phyloP scores from a whole-genome alignment of 1,284 basidiomycete species.

The Rhodotorula sp. region DNA sequence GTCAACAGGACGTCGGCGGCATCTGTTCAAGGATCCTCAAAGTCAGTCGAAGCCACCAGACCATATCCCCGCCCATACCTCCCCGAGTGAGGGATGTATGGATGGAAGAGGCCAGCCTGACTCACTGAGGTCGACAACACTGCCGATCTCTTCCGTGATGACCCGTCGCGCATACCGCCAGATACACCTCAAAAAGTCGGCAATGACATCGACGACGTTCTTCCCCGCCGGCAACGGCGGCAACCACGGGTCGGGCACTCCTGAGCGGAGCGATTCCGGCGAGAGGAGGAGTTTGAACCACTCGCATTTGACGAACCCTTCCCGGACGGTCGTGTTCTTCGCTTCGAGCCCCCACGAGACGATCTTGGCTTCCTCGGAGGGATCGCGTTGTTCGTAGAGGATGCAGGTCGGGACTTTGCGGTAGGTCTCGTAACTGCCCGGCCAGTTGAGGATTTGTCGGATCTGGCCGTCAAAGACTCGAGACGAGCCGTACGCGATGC shows the following conservation, averaged over 20 bases:
- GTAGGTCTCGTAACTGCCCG: conserved; percentile 34
- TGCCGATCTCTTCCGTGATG: conserved; percentile 75
- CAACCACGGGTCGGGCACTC: conserved; percentile 32
- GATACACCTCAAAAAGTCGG: conserved; percentile 71
- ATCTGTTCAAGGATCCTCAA: conserved; percentile 54
- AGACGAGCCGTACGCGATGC: conserved; percentile 63
- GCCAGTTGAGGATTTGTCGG: conserved; percentile 63
- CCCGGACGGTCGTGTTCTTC: conserved; percentile 27
- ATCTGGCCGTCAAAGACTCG: conserved; percentile 49
- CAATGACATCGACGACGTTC: conserved; percentile 66
- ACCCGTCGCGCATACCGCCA: conserved; percentile 80
- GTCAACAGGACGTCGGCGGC: conserved; percentile 74
- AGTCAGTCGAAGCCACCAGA: too few relatives aligned
- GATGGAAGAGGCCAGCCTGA: neutral
- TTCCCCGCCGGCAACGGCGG: conserved; percentile 58
- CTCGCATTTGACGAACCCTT: conserved; percentile 33
- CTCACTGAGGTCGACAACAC: conserved; percentile 73
- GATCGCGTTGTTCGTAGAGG: conserved; percentile 22
- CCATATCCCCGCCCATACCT: too few relatives aligned
- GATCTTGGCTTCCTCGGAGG: conserved; percentile 22
- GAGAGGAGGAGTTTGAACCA: conserved; percentile 67
- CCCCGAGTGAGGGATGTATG: too few relatives aligned
- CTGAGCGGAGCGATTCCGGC: conserved; percentile 28
- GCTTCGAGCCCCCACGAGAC: conserved; percentile 36
- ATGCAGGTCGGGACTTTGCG: conserved; percentile 36